Percentiles rank a stretch among this genome's conserved stretches.
phyloP scores from a whole-genome alignment of 805 yeast species.

The Candida fluviatilis region DNA sequence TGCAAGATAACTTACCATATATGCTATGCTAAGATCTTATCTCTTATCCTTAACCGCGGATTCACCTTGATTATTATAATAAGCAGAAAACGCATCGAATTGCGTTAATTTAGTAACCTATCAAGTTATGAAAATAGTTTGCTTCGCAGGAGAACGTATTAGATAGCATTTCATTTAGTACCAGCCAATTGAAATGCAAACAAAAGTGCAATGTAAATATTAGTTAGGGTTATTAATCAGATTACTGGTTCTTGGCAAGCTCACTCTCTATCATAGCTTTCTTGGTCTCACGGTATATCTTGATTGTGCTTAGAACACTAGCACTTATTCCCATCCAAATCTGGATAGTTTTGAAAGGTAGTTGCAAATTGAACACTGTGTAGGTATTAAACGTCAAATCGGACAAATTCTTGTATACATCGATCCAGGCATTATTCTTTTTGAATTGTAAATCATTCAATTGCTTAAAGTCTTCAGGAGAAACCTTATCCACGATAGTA shows the following conservation, averaged over 20 bases:
- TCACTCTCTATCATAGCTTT: slow-evolving; percentile 19
- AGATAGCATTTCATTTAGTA: slow-evolving; percentile 1
- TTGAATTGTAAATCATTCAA: slow-evolving; percentile 32
- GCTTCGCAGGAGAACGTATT: no score
- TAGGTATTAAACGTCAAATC: slow-evolving; percentile 39
- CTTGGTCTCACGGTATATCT: slow-evolving; percentile 36
- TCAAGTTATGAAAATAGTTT: no score
- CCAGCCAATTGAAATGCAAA: slow-evolving; percentile 71
- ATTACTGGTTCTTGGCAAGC: slow-evolving; percentile 3
- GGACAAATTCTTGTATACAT: slow-evolving; percentile 34
- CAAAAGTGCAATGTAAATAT: slow-evolving; percentile 60
- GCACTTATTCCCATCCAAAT: slow-evolving; percentile 46
- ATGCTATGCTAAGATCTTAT: no score
- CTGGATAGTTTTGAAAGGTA: slow-evolving; percentile 38
- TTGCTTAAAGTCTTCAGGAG: slow-evolving; percentile 16
- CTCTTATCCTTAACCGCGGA: no score
- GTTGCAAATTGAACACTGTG: slow-evolving; percentile 33
- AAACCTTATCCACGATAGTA: slow-evolving; percentile 11
- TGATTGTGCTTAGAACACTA: slow-evolving; percentile 31
- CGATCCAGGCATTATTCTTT: slow-evolving; percentile 34
- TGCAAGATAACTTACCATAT: background rate
- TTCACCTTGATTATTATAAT: no score
- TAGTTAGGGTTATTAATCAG: no score
- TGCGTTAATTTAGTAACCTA: no score
- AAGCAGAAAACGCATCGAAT: no score